Conservation (phyloP, 192 early-diverging fungal species). For the Gryganskiella cystojenkinii region DNA sequence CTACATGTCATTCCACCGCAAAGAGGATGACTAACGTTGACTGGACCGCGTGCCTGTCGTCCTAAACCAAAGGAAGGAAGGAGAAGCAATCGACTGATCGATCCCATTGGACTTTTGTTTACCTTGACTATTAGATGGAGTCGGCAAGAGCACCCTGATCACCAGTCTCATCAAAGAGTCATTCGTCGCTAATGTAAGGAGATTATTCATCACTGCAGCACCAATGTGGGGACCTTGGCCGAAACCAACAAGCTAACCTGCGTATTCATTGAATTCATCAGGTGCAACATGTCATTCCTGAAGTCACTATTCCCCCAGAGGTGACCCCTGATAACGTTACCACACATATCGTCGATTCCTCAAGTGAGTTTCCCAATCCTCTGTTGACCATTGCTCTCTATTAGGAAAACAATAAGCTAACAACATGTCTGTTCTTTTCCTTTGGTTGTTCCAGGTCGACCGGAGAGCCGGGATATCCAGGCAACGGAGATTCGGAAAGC, state of each 20-base stretch:
- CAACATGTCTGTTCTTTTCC: conserved; percentile 13
- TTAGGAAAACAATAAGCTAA: background rate
- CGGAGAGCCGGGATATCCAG: conserved; percentile 89
- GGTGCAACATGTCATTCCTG: conserved; percentile 98
- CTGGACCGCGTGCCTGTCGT: background rate
- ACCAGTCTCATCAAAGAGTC: conserved; percentile 97
- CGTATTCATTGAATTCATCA: conserved; percentile 27
- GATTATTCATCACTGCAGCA: background rate
- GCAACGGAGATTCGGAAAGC: conserved; percentile 96
- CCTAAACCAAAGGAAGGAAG: background rate
- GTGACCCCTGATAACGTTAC: conserved; percentile 97
- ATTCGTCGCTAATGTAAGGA: conserved; percentile 89
- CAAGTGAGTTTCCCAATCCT: conserved; percentile 63
- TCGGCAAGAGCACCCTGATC: conserved; percentile 97
- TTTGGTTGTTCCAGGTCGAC: conserved; percentile 65
- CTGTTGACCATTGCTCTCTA: conserved; percentile 7
- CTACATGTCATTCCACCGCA: background rate
- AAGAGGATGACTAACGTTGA: too few species aligned
- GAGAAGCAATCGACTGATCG: conserved; percentile 3
- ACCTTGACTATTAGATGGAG: conserved; percentile 68
- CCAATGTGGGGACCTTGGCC: too few species aligned
- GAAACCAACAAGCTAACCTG: background rate
- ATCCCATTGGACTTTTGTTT: background rate
- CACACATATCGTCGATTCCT: conserved; percentile 98
- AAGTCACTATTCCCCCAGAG: conserved; percentile 99